Evolutionary conservation across 108 stramenopile genomes (phyloP), one percentile per base, ranked within the genome.

Genomic region (Licmophora abbreviata): DNA sequence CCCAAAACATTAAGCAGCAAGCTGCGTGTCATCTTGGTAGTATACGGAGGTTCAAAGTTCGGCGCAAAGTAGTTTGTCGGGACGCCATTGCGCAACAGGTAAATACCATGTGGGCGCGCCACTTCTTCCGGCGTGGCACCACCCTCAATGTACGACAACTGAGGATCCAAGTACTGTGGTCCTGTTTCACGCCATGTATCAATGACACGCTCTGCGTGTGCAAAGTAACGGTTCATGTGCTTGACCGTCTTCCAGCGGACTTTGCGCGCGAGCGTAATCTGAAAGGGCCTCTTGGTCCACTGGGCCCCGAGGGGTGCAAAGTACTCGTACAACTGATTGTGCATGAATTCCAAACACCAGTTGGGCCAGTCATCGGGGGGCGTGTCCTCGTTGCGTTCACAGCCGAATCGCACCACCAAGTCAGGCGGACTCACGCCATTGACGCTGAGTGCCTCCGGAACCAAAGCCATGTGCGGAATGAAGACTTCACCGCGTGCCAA

Each of bases 141-240:
- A 43, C 79, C 77, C 22, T 78, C 72, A 31, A 73, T 59, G 44
- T 78, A 75, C 0, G 79, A 69, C 3, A 69, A 30, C 49, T 82
- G 67, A 11, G 90, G 90, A 53, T 84, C 77, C 15, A 92, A 57
- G 38, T 73, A 85, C 60, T 88, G 85, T 26, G 90, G 85, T 51
- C 90, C 90, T 49, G 73, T 82, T 58, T 88, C 84, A 63, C 83
- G 64, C 90, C 90, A 92, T 21, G 73, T 71, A 64, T 92, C 76
- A 43, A 92, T 73, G 28, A 88, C 83, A 23, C 77, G 64, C 63
- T 92, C 85, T 1, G 83, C 77, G 32, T 79, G 81, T 10, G 85
- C 75, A 77, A 92, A 92, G 63, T 85, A 92, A 44, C 83, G 81
- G 64, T 92, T 88, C 90, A 92, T 92, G 50, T 92, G 90, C 54